Percentiles rank a stretch among this genome's conserved stretches.
Evolutionary conservation across 2,329 filamentous ascomycete species (phyloP).

Genomic region (Coniochaeta ligniaria): DNA sequence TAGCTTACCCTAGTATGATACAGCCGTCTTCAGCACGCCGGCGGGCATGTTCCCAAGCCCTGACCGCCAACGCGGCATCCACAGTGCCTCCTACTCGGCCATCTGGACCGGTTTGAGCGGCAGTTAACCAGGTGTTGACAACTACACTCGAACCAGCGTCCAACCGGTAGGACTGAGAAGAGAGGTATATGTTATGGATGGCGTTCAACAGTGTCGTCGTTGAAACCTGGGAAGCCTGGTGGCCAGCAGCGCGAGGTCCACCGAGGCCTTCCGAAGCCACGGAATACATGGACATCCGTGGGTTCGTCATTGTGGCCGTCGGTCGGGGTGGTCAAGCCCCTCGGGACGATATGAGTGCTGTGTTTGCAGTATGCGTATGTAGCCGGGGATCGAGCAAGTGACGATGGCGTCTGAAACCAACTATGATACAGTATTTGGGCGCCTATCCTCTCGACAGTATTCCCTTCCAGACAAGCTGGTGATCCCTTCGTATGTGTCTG

Average conservation of each 20-base stretch:
- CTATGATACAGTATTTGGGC: neutral
- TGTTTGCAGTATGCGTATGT: neutral
- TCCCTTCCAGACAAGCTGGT: no score
- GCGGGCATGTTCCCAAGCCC: slow-evolving; percentile 94
- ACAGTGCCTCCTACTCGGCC: slow-evolving; percentile 70
- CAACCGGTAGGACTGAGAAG: slow-evolving; percentile 73
- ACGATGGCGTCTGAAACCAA: neutral
- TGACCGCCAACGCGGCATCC: slow-evolving; percentile 67
- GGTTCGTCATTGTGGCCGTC: slow-evolving; percentile 45
- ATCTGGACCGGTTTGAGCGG: slow-evolving; percentile 60
- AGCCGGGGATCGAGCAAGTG: neutral
- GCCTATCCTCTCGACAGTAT: neutral
- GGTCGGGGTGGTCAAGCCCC: slow-evolving; percentile 23
- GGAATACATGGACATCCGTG: slow-evolving; percentile 62
- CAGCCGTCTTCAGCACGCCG: slow-evolving; percentile 93
- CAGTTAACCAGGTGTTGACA: slow-evolving; percentile 92
- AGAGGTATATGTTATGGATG: slow-evolving; percentile 81
- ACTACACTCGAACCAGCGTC: slow-evolving; percentile 88
- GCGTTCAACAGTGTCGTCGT: slow-evolving; percentile 90
- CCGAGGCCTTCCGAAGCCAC: slow-evolving; percentile 56
- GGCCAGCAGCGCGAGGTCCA: slow-evolving; percentile 49
- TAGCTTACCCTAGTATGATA: slow-evolving; percentile 72
- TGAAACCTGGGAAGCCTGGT: slow-evolving; percentile 73
- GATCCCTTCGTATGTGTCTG: neutral
- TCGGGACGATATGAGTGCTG: slow-evolving; percentile 7